phyloP scores from a whole-genome alignment of 768 basidiomycete species.

The Rhizopogon salebrosus region DNA sequence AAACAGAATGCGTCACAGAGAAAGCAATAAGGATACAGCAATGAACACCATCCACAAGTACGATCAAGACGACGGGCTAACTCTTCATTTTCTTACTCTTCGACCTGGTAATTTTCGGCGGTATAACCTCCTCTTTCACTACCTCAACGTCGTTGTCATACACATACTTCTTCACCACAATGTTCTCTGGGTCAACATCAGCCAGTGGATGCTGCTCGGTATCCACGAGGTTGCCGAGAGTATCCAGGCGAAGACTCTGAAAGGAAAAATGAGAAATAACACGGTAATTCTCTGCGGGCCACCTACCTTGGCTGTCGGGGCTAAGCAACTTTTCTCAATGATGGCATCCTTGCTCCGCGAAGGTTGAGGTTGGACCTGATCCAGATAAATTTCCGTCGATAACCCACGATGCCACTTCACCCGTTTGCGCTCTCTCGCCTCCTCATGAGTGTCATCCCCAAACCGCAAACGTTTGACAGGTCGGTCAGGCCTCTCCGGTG shows the following conservation, averaged over 20 bases:
- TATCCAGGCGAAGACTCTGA: constrained; percentile 60
- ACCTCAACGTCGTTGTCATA: constrained; percentile 66
- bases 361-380: constrained; percentile 54
- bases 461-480: constrained; percentile 37
- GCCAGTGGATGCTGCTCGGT: constrained; percentile 45
- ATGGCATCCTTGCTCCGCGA: constrained; percentile 36
- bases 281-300: neutral
- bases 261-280: constrained; percentile 5
- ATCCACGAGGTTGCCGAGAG: constrained; percentile 65
- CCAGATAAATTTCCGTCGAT: constrained; percentile 54
- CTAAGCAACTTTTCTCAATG: constrained; percentile 59
- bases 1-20: neutral
- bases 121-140: constrained; percentile 12
- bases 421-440: constrained; percentile 37
- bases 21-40: constrained; percentile 32
- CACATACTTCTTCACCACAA: constrained; percentile 73
- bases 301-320: constrained; percentile 61
- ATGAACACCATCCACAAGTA: constrained; percentile 16
- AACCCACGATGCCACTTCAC: constrained; percentile 79
- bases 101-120: constrained; percentile 51
- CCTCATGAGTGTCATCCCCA: constrained; percentile 26
- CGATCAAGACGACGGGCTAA: constrained; percentile 11
- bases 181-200: constrained; percentile 57
- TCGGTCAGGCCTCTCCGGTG: constrained; percentile 45
- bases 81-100: constrained; percentile 46